Evolutionary conservation across 176 grass and related monocot genomes (phyloP), one percentile per base, ranked within the genome.

Genomic region (Oryza coarctata): DNA sequence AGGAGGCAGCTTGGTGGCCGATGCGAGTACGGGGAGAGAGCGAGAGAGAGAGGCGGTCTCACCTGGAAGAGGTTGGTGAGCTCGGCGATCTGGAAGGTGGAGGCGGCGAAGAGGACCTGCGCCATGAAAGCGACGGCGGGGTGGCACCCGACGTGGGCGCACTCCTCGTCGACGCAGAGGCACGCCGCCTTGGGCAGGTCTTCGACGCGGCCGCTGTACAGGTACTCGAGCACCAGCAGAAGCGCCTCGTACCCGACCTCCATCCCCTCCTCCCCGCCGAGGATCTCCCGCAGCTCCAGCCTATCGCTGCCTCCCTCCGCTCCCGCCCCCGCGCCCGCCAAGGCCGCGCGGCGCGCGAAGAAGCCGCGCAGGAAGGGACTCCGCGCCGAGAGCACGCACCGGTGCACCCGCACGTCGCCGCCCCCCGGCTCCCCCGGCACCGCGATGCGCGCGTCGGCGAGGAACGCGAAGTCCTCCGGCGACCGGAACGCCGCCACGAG

Each of bases 11-110:
- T 79, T 41, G 39, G 10, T 26, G 35, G 63, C 22, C 27, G 57
- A n/a, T 35, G 57, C n/a, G 73, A 36, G 63, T 32, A 41, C 36
- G 27, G 41, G 67, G 70, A 32, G 17, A 32, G 43, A 32, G 75
- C 22, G 41, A 60, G 70, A 27, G 17, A 32, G 43, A 32, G 75
- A 70, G 55, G 61, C 68, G 65, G 32, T 33, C 32, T 33, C 31
- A 95, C 96, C 96, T 99, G 96, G 89, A 99, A 99, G 80, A 99
- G 88, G 78, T 44, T 95, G 76, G 92, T 86, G 49, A 99, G 91
- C 89, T 99, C 96, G 78, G 17, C 36, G 79, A 99, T 85, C 86
- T 94, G 85, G 81, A 99, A 99, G 87, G 72, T 93, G 85, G 70
- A 92, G 12, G 96, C 94, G 15, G 85, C 77, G 72, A 91, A 99